A percentile compares a stretch with the other conserved stretches of the same genome.
Conservation (phyloP, 805 yeast genomes). For the Yamadazyma sp. region DNA sequence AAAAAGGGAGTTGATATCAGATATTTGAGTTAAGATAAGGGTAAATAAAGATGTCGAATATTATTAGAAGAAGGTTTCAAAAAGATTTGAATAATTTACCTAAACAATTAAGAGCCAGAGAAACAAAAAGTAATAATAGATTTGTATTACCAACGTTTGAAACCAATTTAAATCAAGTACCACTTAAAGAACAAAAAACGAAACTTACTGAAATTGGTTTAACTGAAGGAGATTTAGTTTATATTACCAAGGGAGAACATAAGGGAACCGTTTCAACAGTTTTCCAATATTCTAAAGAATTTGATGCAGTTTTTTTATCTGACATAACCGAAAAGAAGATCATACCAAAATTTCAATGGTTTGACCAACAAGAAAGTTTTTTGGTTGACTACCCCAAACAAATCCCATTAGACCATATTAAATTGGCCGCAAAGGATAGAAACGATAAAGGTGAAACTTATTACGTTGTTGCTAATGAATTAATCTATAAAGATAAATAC, state of each 20-base stretch:
- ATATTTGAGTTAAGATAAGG: too few relatives aligned
- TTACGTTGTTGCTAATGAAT: conserved; percentile 76
- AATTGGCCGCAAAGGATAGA: conserved; percentile 73
- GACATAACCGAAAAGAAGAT: conserved; percentile 64
- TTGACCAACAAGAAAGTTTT: conserved; percentile 66
- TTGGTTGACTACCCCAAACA: conserved; percentile 67
- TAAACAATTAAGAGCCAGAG: conserved; percentile 26
- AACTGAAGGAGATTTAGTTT: conserved; percentile 74
- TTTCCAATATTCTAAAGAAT: conserved; percentile 52
- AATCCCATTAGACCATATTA: conserved; percentile 57
- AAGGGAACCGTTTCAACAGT: conserved; percentile 76
- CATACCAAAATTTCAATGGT: conserved; percentile 73
- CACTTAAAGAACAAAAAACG: conserved; percentile 33
- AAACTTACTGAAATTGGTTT: conserved; percentile 56
- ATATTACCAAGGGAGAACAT: conserved; percentile 64
- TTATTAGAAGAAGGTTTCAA: conserved; percentile 33
- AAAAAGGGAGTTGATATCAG: too few relatives aligned
- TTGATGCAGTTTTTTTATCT: conserved; percentile 65
- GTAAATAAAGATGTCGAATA: too few relatives aligned
- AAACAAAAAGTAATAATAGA: conserved; percentile 18
- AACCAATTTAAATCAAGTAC: conserved; percentile 16
- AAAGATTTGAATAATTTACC: conserved; percentile 34
- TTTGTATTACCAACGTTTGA: conserved; percentile 37
- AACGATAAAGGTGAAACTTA: conserved; percentile 61
- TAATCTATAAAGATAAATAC: conserved; percentile 64